A percentile compares a stretch with the other conserved stretches of the same genome.
These are phyloP conservation scores for Ascocoryne sarcoides DNA, from an alignment of 2,329 filamentous ascomycete genomes.

Conservation along the genomic window DNA sequence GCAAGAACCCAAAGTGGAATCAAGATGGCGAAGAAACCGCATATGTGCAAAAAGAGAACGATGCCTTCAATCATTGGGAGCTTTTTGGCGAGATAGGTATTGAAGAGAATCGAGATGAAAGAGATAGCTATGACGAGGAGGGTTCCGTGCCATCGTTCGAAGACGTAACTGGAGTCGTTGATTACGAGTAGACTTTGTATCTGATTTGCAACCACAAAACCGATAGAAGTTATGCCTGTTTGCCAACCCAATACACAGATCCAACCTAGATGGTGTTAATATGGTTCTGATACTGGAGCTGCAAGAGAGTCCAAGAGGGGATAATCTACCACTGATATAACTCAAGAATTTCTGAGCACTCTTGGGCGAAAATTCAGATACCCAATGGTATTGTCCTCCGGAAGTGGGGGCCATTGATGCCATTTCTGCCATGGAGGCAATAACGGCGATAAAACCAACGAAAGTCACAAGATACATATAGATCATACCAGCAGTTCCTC, in stretches of 20 bases:
- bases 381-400: constrained; percentile 51
- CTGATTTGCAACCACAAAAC: constrained; percentile 34
- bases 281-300: too few species aligned
- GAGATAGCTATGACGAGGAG: constrained; percentile 34
- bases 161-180: constrained; percentile 29
- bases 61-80: constrained; percentile 35
- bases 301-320: too few species aligned
- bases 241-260: constrained; percentile 38
- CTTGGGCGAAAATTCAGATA: constrained; percentile 41
- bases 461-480: neutral
- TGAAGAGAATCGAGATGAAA: constrained; percentile 33
- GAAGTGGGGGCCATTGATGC: constrained; percentile 40
- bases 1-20: constrained; percentile 29
- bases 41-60: constrained; percentile 35
- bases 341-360: constrained; percentile 42
- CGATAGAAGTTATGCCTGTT: constrained; percentile 31
- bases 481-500: neutral
- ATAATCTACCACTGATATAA: constrained; percentile 36
- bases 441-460: neutral
- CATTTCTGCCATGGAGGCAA: constrained; percentile 18
- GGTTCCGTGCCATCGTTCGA: constrained; percentile 34
- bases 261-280: constrained; percentile 37
- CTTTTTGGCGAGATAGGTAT: constrained; percentile 31
- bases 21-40: constrained; percentile 36
- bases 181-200: constrained; percentile 33